These are phyloP conservation scores for Clathrus columnatus DNA, from an alignment of 768 basidiomycete genomes.

Conservation along the genomic window DNA sequence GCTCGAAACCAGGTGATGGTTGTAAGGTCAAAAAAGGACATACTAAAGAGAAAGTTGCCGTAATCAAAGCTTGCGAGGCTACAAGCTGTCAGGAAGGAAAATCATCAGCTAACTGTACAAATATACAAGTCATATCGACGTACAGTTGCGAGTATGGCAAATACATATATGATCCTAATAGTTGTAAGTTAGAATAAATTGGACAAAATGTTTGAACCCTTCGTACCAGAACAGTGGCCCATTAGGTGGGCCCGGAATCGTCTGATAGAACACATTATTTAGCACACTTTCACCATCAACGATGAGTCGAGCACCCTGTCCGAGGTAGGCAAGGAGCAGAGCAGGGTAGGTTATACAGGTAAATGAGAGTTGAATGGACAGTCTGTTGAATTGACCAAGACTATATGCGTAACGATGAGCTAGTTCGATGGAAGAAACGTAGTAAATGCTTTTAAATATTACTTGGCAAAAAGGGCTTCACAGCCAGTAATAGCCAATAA, in stretches of 20 bases:
- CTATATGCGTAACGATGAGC: slow-evolving; percentile 22
- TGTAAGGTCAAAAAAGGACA: slow-evolving; percentile 20
- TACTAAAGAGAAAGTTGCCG: slow-evolving; percentile 38
- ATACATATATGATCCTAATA: slow-evolving; percentile 49
- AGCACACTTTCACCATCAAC: slow-evolving; percentile 40
- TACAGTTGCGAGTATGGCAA: slow-evolving; percentile 57
- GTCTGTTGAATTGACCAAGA: slow-evolving; percentile 58
- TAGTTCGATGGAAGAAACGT: not conserved
- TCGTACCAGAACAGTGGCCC: slow-evolving; percentile 53
- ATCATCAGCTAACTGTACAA: too few relatives aligned
- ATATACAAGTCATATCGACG: too few relatives aligned
- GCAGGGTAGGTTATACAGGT: slow-evolving; percentile 46
- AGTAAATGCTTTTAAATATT: slow-evolving; percentile 13
- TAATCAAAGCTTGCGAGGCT: slow-evolving; percentile 62
- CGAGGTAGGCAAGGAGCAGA: slow-evolving; percentile 57
- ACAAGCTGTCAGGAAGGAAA: too few relatives aligned
- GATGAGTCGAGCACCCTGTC: slow-evolving; percentile 60
- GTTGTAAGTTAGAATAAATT: not conserved
- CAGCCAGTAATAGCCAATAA: slow-evolving; percentile 62
- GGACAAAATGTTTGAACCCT: not conserved
- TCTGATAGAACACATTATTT: slow-evolving; percentile 50
- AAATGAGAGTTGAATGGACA: slow-evolving; percentile 53
- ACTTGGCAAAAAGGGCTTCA: slow-evolving; percentile 65
- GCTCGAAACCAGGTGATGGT: slow-evolving; percentile 10
- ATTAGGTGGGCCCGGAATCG: slow-evolving; percentile 49